Conservation (phyloP, 805 yeast genomes). For the Myxozyma nipponensis region DNA sequence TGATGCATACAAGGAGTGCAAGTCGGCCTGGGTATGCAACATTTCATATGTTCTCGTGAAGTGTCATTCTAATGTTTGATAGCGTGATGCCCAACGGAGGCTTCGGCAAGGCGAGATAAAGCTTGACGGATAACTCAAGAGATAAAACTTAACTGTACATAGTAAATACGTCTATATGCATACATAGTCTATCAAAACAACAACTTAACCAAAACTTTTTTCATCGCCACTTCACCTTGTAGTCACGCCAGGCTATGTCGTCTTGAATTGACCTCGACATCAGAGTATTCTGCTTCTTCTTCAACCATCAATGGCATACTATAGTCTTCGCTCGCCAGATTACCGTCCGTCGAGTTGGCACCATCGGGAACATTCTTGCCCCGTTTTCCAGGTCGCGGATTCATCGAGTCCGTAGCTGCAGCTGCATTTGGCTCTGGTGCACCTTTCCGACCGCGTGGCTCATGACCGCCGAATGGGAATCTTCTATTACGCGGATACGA, state of each 20-base stretch:
- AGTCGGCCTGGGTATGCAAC: constrained; percentile 58
- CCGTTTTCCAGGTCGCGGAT: neutral
- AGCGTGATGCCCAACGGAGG: neutral
- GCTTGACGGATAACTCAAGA: neutral
- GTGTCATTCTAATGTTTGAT: neutral
- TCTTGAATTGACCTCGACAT: constrained; percentile 9
- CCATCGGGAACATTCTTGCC: neutral
- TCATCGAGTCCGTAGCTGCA: neutral
- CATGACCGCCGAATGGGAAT: neutral
- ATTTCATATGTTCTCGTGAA: neutral
- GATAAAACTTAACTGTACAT: neutral
- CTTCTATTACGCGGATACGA: neutral
- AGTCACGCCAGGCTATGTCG: neutral
- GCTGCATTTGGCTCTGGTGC: neutral
- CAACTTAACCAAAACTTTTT: neutral
- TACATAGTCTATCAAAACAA: neutral
- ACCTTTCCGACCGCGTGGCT: neutral
- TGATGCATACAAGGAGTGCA: constrained; percentile 90
- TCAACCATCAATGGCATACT: constrained; percentile 16
- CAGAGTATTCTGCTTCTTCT: constrained; percentile 24
- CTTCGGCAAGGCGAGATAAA: neutral
- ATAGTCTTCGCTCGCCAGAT: constrained; percentile 13
- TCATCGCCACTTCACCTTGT: constrained; percentile 1
- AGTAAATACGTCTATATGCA: neutral
- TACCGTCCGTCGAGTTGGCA: neutral